Evolutionary conservation across 495 filamentous ascomycete species (phyloP).

Genomic region (Hypoxylon lenormandii): DNA sequence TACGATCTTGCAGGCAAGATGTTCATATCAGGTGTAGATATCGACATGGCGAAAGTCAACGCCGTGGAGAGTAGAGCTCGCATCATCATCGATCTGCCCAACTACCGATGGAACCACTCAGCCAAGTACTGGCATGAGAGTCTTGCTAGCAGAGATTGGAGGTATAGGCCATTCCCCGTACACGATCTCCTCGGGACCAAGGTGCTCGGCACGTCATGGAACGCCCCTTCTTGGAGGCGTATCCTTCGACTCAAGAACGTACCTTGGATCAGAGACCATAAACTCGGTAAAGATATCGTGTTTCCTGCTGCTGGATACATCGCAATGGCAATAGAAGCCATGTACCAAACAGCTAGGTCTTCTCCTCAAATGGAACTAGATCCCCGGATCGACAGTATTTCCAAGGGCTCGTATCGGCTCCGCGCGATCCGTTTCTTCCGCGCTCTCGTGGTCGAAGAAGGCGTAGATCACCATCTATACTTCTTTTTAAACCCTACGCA

Average conservation of each 20-base stretch:
- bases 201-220: constrained; percentile 6
- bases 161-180: constrained; percentile 43
- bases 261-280: constrained; percentile 54
- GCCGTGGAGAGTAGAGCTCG: too few species aligned
- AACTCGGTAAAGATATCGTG: constrained; percentile 42
- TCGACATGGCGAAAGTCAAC: too few species aligned
- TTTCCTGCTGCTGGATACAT: constrained; percentile 55
- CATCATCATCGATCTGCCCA: constrained; percentile 51
- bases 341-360: constrained; percentile 31
- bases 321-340: constrained; percentile 55
- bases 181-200: constrained; percentile 28
- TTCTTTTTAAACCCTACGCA: too few species aligned
- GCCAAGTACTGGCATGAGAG: constrained; percentile 51
- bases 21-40: constrained; percentile 1
- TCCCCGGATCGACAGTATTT: constrained; percentile 2
- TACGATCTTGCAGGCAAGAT: constrained; percentile 48
- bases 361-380: too few species aligned
- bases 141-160: constrained; percentile 32
- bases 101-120: constrained; percentile 60
- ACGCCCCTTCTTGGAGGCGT: constrained; percentile 47
- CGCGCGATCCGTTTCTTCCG: constrained; percentile 38
- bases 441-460: constrained; percentile 8
- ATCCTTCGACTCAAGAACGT: constrained; percentile 41
- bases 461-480: too few species aligned
- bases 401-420: constrained; percentile 38